phyloP scores from a whole-genome alignment of 148 eudicot species.

The Arctostaphylos glauca region DNA sequence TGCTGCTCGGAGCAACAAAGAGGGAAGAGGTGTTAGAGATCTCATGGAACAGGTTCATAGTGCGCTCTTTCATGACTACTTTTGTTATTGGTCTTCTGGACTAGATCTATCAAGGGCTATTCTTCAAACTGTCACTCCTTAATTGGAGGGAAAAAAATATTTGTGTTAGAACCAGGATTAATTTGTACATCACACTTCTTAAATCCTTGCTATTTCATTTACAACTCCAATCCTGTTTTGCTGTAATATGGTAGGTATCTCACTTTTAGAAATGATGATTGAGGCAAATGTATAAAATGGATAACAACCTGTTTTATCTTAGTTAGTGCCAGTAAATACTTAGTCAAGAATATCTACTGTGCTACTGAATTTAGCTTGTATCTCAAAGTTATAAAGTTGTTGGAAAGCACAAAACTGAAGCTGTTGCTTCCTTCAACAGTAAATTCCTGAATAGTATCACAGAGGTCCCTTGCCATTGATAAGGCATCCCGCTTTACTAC shows the following conservation, averaged over 20 bases:
- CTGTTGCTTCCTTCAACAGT: not conserved
- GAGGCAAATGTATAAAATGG: not conserved
- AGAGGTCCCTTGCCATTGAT: not conserved
- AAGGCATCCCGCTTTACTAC: not conserved
- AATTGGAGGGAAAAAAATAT: not conserved
- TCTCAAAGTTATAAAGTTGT: not conserved
- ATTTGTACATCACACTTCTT: not conserved
- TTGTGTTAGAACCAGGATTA: not conserved
- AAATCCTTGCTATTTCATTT: not conserved
- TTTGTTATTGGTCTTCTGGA: not conserved
- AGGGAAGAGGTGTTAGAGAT: conserved; percentile 84
- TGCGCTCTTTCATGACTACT: conserved; percentile 4
- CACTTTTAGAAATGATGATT: not conserved
- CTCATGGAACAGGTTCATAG: conserved; percentile 85
- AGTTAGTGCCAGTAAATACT: not conserved
- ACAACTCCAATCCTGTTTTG: not conserved
- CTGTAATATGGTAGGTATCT: not conserved
- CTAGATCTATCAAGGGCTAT: not conserved
- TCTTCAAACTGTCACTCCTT: not conserved
- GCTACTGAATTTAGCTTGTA: not conserved
- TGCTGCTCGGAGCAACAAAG: conserved; percentile 84
- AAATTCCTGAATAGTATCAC: not conserved
- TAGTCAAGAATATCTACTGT: not conserved
- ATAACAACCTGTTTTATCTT: not conserved
- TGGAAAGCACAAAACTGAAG: not conserved